Base-by-base conservation (phyloP, 2,329 filamentous ascomycete species). In the Aspergillus tubingensis region DNA sequence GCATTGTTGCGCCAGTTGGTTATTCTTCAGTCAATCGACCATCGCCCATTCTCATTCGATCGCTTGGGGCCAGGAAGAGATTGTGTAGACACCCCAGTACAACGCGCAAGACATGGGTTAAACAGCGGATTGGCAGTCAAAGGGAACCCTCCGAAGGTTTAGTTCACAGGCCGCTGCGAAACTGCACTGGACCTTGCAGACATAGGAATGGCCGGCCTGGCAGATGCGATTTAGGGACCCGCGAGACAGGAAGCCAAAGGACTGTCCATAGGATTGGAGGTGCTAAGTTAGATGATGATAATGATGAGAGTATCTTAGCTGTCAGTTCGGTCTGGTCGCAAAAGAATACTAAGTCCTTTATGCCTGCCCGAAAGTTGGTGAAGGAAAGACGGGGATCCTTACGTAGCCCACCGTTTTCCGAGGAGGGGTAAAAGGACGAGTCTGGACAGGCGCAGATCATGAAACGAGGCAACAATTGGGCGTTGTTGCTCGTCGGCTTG, bases 361-460 rank as follows among this genome's bases (percentile, higher is more conserved):
- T 50, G 47, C 47, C 58, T 59, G 59, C 53, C 59, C 49, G 57
- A 62, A 48, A 43, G 51, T 55, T 55, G 47, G 44, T 57, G 52
- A 58, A 59, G 39, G 44, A 50, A 50, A 27, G 57, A 57, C 41
- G 53, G 56, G 43, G 60, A 66, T 59, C 67, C 62, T 68, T 64
- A 64, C 60, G 61, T 62, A 64, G 65, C 39, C 57, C 61, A 57
- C 55, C 39, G 47, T 63, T 54, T 36, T 59, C 60, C 57, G 62
- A 63, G 62, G 53, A 68, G 67, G 67, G 67, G 67, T 68, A 69
- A 68, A 58, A 56, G 57, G 51, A 60, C 58, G 54, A 67, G 65
- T 67, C 67, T 67, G 63, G 67, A 68, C 67, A 66, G 60, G 65
- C 66, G 67, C 64, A 68, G 68, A 70, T 68, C 65, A 68, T 65